Percentiles rank a stretch among this genome's conserved stretches.
Evolutionary conservation across 176 grass and related monocot genomes (phyloP).

Genomic region (Alloteropsis semialata): DNA sequence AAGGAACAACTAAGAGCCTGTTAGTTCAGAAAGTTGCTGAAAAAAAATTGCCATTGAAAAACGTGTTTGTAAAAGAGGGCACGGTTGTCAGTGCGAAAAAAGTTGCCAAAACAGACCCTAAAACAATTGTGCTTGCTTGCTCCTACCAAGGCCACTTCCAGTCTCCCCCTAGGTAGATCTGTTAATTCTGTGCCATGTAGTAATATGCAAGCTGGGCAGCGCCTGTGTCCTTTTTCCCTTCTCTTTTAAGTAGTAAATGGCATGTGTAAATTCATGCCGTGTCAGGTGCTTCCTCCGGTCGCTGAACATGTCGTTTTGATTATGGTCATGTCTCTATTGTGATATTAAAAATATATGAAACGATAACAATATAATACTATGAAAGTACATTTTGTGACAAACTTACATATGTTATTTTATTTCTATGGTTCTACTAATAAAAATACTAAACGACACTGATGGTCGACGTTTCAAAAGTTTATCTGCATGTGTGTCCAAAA

Average conservation of each 20-base stretch:
- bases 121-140: slow-evolving; percentile 22
- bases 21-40: too few relatives aligned
- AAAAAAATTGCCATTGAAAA: too few relatives aligned
- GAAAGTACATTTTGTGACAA: background rate
- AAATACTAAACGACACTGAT: background rate
- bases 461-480: background rate
- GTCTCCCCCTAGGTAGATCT: background rate
- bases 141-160: slow-evolving; percentile 9
- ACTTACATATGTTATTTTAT: background rate
- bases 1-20: slow-evolving; percentile 13
- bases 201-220: background rate
- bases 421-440: background rate
- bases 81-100: too few relatives aligned
- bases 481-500: background rate
- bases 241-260: background rate
- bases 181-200: background rate
- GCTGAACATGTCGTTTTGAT: background rate
- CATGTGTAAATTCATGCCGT: background rate
- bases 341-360: too few relatives aligned
- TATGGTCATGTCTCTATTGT: background rate
- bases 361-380: too few relatives aligned
- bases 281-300: background rate
- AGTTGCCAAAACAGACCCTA: too few relatives aligned
- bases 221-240: background rate
- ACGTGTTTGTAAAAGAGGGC: too few relatives aligned